Evolutionary conservation across 345 rosid species (phyloP).

Genomic region (Barbarea vulgaris): DNA sequence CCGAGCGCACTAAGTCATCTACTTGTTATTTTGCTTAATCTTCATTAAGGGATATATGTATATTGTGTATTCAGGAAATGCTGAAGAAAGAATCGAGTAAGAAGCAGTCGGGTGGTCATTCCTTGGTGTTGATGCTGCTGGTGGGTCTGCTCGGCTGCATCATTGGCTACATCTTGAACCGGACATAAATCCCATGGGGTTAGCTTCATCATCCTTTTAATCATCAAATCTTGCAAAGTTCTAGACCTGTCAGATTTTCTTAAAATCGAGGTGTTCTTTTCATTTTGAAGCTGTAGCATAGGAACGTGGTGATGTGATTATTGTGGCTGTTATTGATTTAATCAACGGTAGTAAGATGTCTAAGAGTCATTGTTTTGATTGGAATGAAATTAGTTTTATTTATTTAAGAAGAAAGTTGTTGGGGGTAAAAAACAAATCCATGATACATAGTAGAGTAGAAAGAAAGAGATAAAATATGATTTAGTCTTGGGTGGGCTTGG

Average conservation of each 20-base stretch:
- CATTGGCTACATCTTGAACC: slow-evolving; percentile 61
- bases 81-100: slow-evolving; percentile 55
- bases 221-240: neutral
- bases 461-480: neutral
- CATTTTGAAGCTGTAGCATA: slow-evolving; percentile 19
- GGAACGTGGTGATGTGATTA: slow-evolving; percentile 1
- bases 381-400: slow-evolving; percentile 5
- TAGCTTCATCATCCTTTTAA: slow-evolving; percentile 20
- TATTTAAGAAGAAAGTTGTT: neutral
- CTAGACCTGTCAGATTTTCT: neutral
- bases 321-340: slow-evolving; percentile 9
- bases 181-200: slow-evolving; percentile 25
- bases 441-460: neutral
- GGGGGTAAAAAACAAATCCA: neutral
- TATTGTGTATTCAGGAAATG: slow-evolving; percentile 53
- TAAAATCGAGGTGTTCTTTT: neutral
- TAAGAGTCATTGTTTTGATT: slow-evolving; percentile 1
- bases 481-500: slow-evolving; percentile 15
- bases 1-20: neutral
- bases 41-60: neutral
- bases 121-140: slow-evolving; percentile 52
- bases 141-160: slow-evolving; percentile 61
- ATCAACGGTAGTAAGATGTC: neutral
- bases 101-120: slow-evolving; percentile 49
- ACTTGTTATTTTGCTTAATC: neutral